Base-by-base conservation (phyloP, 352 stramenopile species). In the Phytophthora pseudosyringae region DNA sequence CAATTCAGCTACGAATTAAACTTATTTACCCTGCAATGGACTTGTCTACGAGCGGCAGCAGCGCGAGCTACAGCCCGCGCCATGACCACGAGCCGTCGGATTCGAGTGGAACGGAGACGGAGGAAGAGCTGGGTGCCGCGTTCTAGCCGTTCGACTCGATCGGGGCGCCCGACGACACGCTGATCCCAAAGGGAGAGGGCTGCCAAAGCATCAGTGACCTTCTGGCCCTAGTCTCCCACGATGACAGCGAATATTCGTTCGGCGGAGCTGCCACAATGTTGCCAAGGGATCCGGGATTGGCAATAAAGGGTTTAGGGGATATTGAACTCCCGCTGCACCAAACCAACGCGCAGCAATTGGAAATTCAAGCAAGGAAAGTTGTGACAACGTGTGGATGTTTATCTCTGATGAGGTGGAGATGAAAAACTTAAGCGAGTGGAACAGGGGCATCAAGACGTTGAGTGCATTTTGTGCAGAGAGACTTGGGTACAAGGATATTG, bases 141-240 rank as follows among this genome's bases (percentile, higher is more conserved):
- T 35, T 12, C 3, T 35, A 3, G 41, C 44, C 59, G 7, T 67
- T 67, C 35, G 5, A 44, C 15, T 38, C 21, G 13, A 44, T 67
- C 15, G 59, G 49, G 12, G 25, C 18, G 1, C 59, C 59, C 3
- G 25, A 62, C 25, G 59, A 62, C 35, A 43, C 56, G 12, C 35
- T 62, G 16, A 29, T 51, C 12, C 50, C 59, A 25, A 55, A 39
- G 7, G 59, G 59, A 32, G 44, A 40, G 16, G 47, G 21, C n/a
- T 60, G 18, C 3, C 49, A 62, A 26, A n/a, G 31, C 18, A 51
- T 67, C 32, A 67, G 44, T 12, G 38, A 49, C 31, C 32, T 67
- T 15, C 43, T 67, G 33, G 15, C 48, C 4, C 50, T 3, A 8
- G 59, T 67, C 43, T 43, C 32, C 8, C 49, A 56, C 7, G 13